A percentile compares a stretch with the other conserved stretches of the same genome.
Conservation (phyloP, 2,329 filamentous ascomycete genomes). For the Pezicula neosporulosa region DNA sequence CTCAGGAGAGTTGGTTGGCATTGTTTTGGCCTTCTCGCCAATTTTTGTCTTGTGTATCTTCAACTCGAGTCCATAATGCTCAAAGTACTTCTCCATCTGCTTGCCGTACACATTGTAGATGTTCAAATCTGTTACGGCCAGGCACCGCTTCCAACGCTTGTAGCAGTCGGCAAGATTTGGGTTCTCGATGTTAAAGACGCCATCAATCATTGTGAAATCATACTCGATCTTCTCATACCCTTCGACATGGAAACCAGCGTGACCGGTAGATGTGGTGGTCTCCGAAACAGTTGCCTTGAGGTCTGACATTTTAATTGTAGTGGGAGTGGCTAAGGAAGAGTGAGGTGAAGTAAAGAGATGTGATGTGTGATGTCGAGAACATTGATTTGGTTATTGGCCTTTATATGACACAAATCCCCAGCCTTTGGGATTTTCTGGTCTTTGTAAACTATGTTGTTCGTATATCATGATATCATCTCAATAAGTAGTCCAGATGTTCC, state of each 20-base stretch:
- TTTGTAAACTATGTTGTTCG: too few species aligned
- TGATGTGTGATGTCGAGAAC: too few species aligned
- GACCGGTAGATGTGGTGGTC: constrained; percentile 42
- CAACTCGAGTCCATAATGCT: constrained; percentile 58
- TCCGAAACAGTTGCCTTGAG: constrained; percentile 62
- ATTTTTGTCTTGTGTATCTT: constrained; percentile 71
- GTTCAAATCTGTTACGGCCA: constrained; percentile 69
- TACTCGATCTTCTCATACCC: constrained; percentile 77
- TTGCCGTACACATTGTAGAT: constrained; percentile 66
- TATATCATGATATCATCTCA: too few species aligned
- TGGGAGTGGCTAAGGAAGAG: not conserved
- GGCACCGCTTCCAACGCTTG: constrained; percentile 58
- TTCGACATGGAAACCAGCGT: constrained; percentile 62
- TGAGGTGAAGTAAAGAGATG: not conserved
- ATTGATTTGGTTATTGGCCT: not conserved
- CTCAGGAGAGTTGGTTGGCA: constrained; percentile 65
- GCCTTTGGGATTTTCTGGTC: too few species aligned
- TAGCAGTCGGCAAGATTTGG: constrained; percentile 64
- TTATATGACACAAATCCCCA: not conserved
- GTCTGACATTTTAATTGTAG: constrained; percentile 59
- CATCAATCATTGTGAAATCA: constrained; percentile 70
- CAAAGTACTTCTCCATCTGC: constrained; percentile 64
- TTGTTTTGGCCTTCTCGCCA: constrained; percentile 71
- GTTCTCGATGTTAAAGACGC: constrained; percentile 60
- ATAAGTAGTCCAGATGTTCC: too few species aligned